These are phyloP conservation scores for Pyricularia sp. DNA, from an alignment of 2,329 filamentous ascomycete species.

Conservation along the genomic window DNA sequence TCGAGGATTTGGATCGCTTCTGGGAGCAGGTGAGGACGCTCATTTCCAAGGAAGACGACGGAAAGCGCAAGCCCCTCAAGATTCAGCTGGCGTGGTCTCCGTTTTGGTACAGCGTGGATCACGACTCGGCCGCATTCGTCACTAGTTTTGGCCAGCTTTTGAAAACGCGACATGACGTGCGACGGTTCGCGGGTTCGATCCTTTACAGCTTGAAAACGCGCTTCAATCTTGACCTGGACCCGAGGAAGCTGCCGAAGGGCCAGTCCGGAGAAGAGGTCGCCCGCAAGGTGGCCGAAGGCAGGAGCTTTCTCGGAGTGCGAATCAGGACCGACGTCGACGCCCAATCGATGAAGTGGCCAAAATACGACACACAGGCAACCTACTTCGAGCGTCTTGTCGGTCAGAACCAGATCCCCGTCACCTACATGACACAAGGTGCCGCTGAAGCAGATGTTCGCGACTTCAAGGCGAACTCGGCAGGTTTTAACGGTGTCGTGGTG, in stretches of 20 bases:
- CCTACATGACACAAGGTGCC: conserved; percentile 35
- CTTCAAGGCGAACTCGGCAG: conserved; percentile 25
- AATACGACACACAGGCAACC: conserved; percentile 22
- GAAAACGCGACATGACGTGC: conserved; percentile 22
- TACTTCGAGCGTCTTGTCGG: conserved; percentile 21
- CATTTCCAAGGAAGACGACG: conserved; percentile 19
- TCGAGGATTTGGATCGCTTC: conserved; percentile 14
- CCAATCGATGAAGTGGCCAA: conserved; percentile 14
- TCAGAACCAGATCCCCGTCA: conserved; percentile 18
- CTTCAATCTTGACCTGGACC: conserved; percentile 15
- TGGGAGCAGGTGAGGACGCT: conserved; percentile 1
- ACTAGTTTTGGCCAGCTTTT: conserved; percentile 28
- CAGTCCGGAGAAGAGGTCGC: not conserved
- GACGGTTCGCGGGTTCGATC: conserved; percentile 22
- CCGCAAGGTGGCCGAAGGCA: not conserved
- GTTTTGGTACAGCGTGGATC: conserved; percentile 21
- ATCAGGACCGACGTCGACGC: conserved; percentile 25
- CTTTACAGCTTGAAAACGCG: conserved; percentile 20
- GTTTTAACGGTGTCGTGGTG: conserved; percentile 27
- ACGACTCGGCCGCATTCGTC: conserved; percentile 19
- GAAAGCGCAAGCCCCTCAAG: conserved; percentile 14
- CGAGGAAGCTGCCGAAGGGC: conserved; percentile 11
- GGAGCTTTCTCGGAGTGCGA: conserved; percentile 23
- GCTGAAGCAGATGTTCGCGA: conserved; percentile 20
- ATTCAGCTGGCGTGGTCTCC: conserved; percentile 19